Evolutionary conservation across 768 basidiomycete genomes (phyloP).

Genomic region (Galerina sulciceps): DNA sequence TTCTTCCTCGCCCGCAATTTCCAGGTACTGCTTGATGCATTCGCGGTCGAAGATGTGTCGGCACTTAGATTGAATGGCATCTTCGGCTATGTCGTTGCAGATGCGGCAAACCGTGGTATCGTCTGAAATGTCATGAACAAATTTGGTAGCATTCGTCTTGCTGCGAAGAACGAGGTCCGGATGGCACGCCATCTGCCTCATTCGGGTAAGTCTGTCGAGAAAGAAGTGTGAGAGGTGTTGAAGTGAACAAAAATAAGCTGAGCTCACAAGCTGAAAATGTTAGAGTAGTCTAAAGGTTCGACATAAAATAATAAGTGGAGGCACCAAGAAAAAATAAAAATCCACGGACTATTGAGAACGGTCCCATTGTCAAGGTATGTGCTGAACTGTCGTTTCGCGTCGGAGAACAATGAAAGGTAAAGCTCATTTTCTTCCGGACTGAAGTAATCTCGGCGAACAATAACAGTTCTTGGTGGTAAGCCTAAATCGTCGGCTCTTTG

Average conservation of each 20-base stretch:
- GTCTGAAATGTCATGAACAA: constrained; percentile 57
- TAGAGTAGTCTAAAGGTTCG: constrained; percentile 74
- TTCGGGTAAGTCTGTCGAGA: constrained; percentile 78
- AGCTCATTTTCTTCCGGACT: constrained; percentile 97
- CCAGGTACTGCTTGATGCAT: constrained; percentile 93
- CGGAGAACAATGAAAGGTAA: constrained; percentile 88
- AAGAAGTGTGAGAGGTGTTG: neutral
- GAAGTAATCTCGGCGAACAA: constrained; percentile 90
- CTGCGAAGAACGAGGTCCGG: constrained; percentile 92
- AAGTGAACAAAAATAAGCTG: neutral
- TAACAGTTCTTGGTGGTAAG: constrained; percentile 88
- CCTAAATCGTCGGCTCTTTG: constrained; percentile 97
- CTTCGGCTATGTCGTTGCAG: constrained; percentile 97
- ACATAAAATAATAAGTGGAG: neutral
- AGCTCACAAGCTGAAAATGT: constrained; percentile 80
- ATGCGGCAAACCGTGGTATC: constrained; percentile 90
- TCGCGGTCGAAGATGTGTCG: constrained; percentile 95
- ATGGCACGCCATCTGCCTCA: constrained; percentile 95
- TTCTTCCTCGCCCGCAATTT: constrained; percentile 74
- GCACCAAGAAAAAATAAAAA: neutral
- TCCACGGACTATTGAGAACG: constrained; percentile 81
- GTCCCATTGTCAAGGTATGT: constrained; percentile 93
- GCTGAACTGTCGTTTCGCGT: constrained; percentile 89
- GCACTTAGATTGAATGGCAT: constrained; percentile 93
- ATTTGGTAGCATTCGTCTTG: constrained; percentile 73